Percentiles rank a stretch among this genome's conserved stretches.
Evolutionary conservation across 2,329 filamentous ascomycete species (phyloP).

Genomic region (Westerdykella aurantiaca): DNA sequence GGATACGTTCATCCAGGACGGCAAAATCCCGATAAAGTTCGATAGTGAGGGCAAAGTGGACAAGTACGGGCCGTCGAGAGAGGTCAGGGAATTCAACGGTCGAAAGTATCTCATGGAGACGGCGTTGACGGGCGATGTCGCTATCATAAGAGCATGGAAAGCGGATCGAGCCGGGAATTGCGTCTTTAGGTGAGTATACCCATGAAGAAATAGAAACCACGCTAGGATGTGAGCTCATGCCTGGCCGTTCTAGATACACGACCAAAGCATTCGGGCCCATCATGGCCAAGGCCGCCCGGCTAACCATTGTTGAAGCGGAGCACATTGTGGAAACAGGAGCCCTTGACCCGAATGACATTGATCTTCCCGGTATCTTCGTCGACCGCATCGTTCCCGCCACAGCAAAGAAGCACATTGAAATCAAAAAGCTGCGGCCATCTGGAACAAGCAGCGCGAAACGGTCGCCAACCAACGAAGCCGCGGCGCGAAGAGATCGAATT

Average conservation of each 20-base stretch:
- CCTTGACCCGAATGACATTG: slow-evolving; percentile 74
- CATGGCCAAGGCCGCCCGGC: slow-evolving; percentile 85
- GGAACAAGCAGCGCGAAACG: slow-evolving; percentile 1
- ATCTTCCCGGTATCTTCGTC: slow-evolving; percentile 88
- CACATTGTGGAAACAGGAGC: slow-evolving; percentile 85
- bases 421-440: slow-evolving; percentile 29
- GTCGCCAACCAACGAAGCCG: slow-evolving; percentile 12
- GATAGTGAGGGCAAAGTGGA: slow-evolving; percentile 54
- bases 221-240: not conserved
- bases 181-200: slow-evolving; percentile 49
- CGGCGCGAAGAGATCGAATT: slow-evolving; percentile 62
- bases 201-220: not conserved
- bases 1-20: slow-evolving; percentile 60
- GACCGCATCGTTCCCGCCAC: slow-evolving; percentile 81
- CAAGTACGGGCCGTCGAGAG: slow-evolving; percentile 59
- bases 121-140: slow-evolving; percentile 68
- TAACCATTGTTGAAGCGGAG: slow-evolving; percentile 92
- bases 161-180: slow-evolving; percentile 73
- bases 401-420: slow-evolving; percentile 69
- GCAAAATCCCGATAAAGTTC: slow-evolving; percentile 60
- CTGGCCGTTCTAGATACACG: slow-evolving; percentile 21
- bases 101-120: slow-evolving; percentile 72
- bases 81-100: slow-evolving; percentile 67
- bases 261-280: slow-evolving; percentile 36
- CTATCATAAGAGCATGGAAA: slow-evolving; percentile 70